These are phyloP conservation scores for Phytophthora foliorum DNA, from an alignment of 352 stramenopile species.

Conservation along the genomic window DNA sequence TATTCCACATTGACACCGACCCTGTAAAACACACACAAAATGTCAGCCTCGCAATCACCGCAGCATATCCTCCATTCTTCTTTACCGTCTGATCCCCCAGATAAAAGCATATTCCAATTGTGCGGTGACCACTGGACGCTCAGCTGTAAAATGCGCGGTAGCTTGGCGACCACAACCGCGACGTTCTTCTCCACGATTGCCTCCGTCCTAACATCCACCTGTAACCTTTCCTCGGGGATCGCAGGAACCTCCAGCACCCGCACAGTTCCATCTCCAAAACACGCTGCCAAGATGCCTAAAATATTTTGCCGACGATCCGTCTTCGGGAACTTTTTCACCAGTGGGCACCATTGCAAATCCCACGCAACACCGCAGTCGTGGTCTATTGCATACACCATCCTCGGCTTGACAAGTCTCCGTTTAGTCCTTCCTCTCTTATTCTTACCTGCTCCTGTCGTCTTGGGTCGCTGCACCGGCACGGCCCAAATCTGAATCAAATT, in stretches of 20 bases:
- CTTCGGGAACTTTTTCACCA: slow-evolving; percentile 54
- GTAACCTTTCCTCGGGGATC: slow-evolving; percentile 50
- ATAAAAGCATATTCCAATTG: slow-evolving; percentile 80
- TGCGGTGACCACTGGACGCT: slow-evolving; percentile 81
- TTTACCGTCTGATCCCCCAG: slow-evolving; percentile 79
- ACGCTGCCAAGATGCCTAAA: slow-evolving; percentile 73
- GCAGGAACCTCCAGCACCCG: slow-evolving; percentile 74
- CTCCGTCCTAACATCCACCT: slow-evolving; percentile 19
- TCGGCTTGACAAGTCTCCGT: slow-evolving; percentile 41
- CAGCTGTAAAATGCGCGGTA: slow-evolving; percentile 68
- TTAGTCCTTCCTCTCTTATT: background rate
- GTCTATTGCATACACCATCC: slow-evolving; percentile 80
- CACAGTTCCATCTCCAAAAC: slow-evolving; percentile 82
- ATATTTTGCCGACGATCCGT: slow-evolving; percentile 27
- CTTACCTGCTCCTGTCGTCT: background rate
- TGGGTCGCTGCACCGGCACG: slow-evolving; percentile 50
- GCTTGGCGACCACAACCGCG: slow-evolving; percentile 53
- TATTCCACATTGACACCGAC: slow-evolving; percentile 83
- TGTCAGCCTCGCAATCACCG: slow-evolving; percentile 7
- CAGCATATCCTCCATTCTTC: background rate
- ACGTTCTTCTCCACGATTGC: slow-evolving; percentile 55
- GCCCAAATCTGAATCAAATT: slow-evolving; percentile 87
- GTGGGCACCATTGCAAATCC: slow-evolving; percentile 83
- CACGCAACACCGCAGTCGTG: slow-evolving; percentile 81
- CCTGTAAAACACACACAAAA: slow-evolving; percentile 40